Evolutionary conservation across 2,329 filamentous ascomycete species (phyloP), one percentile per base, ranked within the genome.

Genomic region (Epichloe typhina): DNA sequence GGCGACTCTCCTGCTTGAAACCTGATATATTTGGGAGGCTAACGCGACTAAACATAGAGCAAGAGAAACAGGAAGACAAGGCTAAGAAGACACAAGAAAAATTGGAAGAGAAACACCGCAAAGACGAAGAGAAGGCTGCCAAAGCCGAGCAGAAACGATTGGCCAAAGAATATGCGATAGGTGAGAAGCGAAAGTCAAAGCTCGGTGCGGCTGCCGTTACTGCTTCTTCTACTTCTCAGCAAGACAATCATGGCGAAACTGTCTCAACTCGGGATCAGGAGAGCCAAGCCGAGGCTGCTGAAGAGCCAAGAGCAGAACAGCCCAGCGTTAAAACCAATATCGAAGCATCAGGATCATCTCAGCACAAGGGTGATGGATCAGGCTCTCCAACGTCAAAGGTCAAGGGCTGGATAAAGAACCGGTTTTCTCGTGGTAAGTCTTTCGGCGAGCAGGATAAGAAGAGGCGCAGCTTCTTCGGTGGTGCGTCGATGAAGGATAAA

Each of bases 391-490:
- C 62, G 3, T 64, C 65, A 47, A 72, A 70, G 53, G 71, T 77
- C 42, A 78, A 72, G 56, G 70, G 68, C 39, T 80, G 77, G 77
- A 67, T 81, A 50, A 79, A 74, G 61, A 74, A 72, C 23, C 74
- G 71, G 5, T 74, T 80, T 53, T 71, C 69, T 0, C 66, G 67
- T 5, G 63, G 69, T 8, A 72, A 70, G 51, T 68, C 69, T 2
- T 50, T 68, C 0, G 62, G 66, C 7, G 68, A 70, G 11, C 62
- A 69, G 1, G 60, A 59, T 15, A 61, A 66, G 4, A 66, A 67
- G 57, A 58, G 59, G 46, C 65, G 62, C 50, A 63, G 68, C 23
- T 79, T 80, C 54, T 60, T 79, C 13, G 76, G 77, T 13, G 76
- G 77, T 5, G 72, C 70, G 0, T 68, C 72, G 11, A 63, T 77